Conservation (phyloP, 345 rosid genomes). For the Streptanthus diversifolius region DNA sequence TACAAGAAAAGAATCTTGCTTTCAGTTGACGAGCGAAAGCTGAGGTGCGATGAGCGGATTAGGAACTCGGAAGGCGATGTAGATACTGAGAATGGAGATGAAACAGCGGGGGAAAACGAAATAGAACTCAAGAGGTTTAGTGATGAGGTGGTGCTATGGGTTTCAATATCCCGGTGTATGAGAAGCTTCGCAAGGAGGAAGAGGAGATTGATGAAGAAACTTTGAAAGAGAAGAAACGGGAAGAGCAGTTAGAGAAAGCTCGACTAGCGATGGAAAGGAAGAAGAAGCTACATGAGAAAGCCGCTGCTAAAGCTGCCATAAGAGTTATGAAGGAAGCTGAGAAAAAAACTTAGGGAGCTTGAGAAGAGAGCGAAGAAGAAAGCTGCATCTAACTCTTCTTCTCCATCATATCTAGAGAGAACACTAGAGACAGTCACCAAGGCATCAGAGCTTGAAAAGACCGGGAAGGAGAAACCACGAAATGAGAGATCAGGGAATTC, state of each 20-base stretch:
- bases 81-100: constrained; percentile 44
- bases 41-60: constrained; percentile 63
- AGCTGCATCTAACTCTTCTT: constrained; percentile 20
- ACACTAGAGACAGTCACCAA: constrained; percentile 39
- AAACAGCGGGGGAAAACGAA: constrained; percentile 22
- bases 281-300: constrained; percentile 83
- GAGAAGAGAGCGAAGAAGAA: constrained; percentile 88
- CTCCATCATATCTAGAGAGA: constrained; percentile 39
- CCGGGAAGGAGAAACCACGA: constrained; percentile 30
- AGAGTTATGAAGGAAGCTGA: constrained; percentile 89
- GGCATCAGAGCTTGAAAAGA: constrained; percentile 45
- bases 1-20: constrained; percentile 63
- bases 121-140: constrained; percentile 34
- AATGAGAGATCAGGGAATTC: constrained; percentile 23
- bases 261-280: constrained; percentile 84
- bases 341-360: constrained; percentile 73
- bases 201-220: constrained; percentile 53
- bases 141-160: constrained; percentile 38
- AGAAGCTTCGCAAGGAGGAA: constrained; percentile 35
- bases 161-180: constrained; percentile 28
- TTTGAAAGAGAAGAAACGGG: constrained; percentile 78
- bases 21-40: constrained; percentile 57
- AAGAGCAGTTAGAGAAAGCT: constrained; percentile 73
- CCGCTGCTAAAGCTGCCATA: constrained; percentile 71
- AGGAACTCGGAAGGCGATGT: constrained; percentile 56